phyloP scores from a whole-genome alignment of 75 land plant species.

The Selaginella tamariscina region DNA sequence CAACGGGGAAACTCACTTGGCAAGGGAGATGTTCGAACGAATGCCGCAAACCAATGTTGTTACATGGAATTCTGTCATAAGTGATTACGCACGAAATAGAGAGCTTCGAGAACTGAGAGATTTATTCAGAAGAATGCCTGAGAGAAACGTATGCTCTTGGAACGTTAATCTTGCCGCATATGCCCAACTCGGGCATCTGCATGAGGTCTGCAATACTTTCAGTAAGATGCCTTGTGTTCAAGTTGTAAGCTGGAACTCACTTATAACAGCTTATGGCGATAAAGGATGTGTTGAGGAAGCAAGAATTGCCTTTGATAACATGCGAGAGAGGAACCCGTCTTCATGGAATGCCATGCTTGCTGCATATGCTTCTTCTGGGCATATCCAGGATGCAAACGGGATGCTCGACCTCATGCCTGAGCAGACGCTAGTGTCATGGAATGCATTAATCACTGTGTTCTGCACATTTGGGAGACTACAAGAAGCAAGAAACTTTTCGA shows the following conservation, averaged over 20 bases:
- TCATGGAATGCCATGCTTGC: slow-evolving; percentile 29
- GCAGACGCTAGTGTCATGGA: neutral
- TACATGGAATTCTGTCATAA: slow-evolving; percentile 12
- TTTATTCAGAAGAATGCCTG: too few relatives aligned
- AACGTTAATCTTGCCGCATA: too few relatives aligned
- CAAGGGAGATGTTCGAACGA: slow-evolving; percentile 16
- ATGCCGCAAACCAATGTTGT: slow-evolving; percentile 20
- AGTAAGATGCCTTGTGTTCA: too few relatives aligned
- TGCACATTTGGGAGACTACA: neutral
- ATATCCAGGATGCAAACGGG: slow-evolving; percentile 13
- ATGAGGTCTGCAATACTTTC: too few relatives aligned
- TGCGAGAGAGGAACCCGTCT: slow-evolving; percentile 25
- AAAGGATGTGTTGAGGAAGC: slow-evolving; percentile 23
- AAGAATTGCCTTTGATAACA: slow-evolving; percentile 17
- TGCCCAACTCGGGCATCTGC: too few relatives aligned
- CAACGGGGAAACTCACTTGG: slow-evolving; percentile 19
- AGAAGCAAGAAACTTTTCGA: neutral
- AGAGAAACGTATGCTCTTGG: too few relatives aligned
- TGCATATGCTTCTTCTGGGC: slow-evolving; percentile 21
- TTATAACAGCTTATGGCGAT: too few relatives aligned
- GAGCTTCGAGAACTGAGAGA: too few relatives aligned
- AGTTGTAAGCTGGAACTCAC: too few relatives aligned
- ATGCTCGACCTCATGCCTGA: slow-evolving; percentile 21
- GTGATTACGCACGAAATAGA: too few relatives aligned
- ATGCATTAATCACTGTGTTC: neutral